Evolutionary conservation across 116 monocot species (phyloP), one percentile per base, ranked within the genome.

Genomic region (Iris pallida): DNA sequence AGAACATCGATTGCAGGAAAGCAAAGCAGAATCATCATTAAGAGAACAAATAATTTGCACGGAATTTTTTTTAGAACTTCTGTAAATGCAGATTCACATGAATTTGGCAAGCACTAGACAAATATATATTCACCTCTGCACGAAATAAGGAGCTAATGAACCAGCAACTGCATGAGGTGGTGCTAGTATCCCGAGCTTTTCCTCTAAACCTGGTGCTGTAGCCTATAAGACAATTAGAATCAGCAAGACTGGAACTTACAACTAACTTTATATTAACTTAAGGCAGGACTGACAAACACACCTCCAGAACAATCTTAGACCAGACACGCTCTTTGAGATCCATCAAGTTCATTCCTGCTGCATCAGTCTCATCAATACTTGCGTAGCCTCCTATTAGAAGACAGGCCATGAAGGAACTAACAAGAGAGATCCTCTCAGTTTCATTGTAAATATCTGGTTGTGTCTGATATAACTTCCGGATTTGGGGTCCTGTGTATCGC

Each of bases 301-400:
- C 93, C 87, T 98, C 83, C 64, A 98, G 80, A 67, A 67, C 76
- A 71, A 75, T 66, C 53, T 90, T 85, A 18, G 88, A 92, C 97
- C 97, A 98, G 18, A 56, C 20, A 14, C 88, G 75, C 17, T 77
- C 60, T 53, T 76, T 86, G 57, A 90, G 66, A 74, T 98, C 97
- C 90, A 98, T 98, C 72, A 98, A 79, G 66, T 92, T 98, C 97
- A 98, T 98, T 20, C 97, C 97, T 40, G 97, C 89, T 59, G 73
- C 97, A 70, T 97, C 92, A 46, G 92, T 83, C 74, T 97, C 81
- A 78, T 97, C 97, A 17, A 97, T 92, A 63, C 85, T 70, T 16
- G 83, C 90, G 75, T 92, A 97, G 0, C 65, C 70, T 45, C 90
- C 92, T 65, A 90, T 80, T 2, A 97, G 65, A 56, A 97, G 61